Base-by-base conservation (phyloP, 1,139 yeast genomes). In the Candida frijolesensis region DNA sequence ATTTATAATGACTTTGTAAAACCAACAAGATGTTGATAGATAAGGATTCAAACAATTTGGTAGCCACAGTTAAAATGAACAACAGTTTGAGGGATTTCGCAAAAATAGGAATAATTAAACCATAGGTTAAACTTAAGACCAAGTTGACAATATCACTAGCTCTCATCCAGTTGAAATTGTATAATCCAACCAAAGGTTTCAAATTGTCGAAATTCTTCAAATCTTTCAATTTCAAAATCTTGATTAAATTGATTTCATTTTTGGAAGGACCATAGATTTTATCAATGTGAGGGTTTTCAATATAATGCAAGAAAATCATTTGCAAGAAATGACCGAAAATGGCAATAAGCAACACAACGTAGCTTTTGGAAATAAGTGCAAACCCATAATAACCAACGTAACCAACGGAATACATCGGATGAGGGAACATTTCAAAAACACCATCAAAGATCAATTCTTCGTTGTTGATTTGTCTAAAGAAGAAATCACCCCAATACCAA, bases 401-500 rank as follows among this genome's bases (percentile, higher is more conserved):
- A 6, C 96, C 96, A 49, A 90, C 87, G 0, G 96, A 88, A 66
- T 89, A 89, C 96, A 89, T 89, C 50, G 96, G 96, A 65, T 89
- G 96, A 39, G 96, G 96, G 12, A 94, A 90, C 80, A 89, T 81
- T 67, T 89, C 96, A 66, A 89, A 89, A 10, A 89, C 96, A 44
- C 96, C 96, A 65, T 90, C 96, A 68, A 89, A 89, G 33, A 89
- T 87, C 61, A 89, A 78, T 55, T 87, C 87, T 62, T 85, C 83
- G 58, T 89, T 84, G 59, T 78, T 79, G 58, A 83, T 89, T 64
- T 89, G 87, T 54, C 92, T 78, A 69, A 87, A 88, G 76, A 89
- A 89, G 71, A 89, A 89, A 66, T 89, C 96, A 32, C 96, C 96
- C 96, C 96, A 89, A 68, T 89, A 89, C 96, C 96, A 89, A 11